Evolutionary conservation across 768 basidiomycete genomes (phyloP).

Genomic region (Filobasidium wieringae): DNA sequence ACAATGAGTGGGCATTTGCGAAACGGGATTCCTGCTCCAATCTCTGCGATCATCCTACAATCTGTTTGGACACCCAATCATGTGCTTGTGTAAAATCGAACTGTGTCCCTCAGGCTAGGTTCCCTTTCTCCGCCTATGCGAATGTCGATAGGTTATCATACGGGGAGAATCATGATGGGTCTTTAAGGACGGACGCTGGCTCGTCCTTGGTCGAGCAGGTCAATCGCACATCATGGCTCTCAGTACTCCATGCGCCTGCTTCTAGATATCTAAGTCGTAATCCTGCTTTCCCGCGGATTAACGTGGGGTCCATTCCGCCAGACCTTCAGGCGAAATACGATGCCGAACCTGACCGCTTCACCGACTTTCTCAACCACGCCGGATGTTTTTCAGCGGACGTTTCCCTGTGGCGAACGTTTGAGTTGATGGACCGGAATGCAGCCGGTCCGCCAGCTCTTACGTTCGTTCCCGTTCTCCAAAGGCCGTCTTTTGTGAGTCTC

Average conservation of each 20-base stretch:
- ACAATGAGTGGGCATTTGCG: constrained; percentile 4
- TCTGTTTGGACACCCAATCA: constrained; percentile 16
- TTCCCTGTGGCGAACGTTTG: too few relatives aligned
- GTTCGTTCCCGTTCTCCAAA: too few relatives aligned
- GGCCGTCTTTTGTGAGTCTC: too few relatives aligned
- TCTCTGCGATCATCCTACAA: constrained; percentile 14
- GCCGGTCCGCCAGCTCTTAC: too few relatives aligned
- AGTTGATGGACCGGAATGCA: too few relatives aligned
- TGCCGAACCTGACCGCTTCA: not conserved
- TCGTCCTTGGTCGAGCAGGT: constrained; percentile 14
- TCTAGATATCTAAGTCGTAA: constrained; percentile 4
- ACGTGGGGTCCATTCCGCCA: constrained; percentile 8
- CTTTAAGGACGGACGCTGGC: not conserved
- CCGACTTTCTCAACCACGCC: constrained; percentile 1
- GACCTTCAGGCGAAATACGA: not conserved
- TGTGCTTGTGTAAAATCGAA: constrained; percentile 15
- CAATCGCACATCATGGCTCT: constrained; percentile 10
- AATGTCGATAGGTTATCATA: constrained; percentile 7
- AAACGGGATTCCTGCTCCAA: constrained; percentile 11
- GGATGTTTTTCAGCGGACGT: constrained; percentile 16
- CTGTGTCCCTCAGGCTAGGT: constrained; percentile 1
- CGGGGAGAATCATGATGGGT: too few relatives aligned
- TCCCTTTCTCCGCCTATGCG: constrained; percentile 3
- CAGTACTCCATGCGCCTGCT: constrained; percentile 15
- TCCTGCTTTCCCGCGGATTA: constrained; percentile 1